These are phyloP conservation scores for Acmispon strigosus DNA, from an alignment of 306 rosid genomes.

Conservation along the genomic window DNA sequence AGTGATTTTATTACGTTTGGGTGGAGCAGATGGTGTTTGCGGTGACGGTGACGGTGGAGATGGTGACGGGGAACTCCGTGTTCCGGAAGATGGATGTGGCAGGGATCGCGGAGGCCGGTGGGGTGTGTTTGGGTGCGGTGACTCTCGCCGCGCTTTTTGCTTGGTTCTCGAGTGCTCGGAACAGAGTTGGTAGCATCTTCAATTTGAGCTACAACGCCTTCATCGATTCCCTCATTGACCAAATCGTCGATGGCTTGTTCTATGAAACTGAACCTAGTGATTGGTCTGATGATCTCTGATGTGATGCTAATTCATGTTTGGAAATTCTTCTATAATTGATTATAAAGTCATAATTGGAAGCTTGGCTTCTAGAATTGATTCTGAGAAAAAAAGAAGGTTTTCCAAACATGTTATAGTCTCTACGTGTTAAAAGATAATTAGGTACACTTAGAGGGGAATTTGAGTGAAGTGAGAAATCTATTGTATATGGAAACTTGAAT, in stretches of 20 bases:
- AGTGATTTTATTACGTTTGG: not conserved
- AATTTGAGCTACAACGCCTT: conserved; percentile 54
- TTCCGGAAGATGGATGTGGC: conserved; percentile 68
- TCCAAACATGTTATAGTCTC: no score
- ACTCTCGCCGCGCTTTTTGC: conserved; percentile 63
- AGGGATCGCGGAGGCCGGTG: conserved; percentile 74
- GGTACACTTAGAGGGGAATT: not conserved
- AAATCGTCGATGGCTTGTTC: conserved; percentile 83
- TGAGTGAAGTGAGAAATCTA: not conserved
- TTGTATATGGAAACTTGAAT: not conserved
- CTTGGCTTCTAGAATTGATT: no score
- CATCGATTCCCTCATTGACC: conserved; percentile 72
- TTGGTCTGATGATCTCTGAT: conserved; percentile 56
- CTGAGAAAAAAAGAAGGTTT: no score
- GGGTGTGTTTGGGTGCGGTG: conserved; percentile 72
- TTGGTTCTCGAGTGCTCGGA: conserved; percentile 69
- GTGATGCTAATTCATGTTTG: not conserved
- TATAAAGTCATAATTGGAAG: no score
- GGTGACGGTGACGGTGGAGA: conserved; percentile 57
- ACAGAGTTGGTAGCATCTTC: conserved; percentile 64
- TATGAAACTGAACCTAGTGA: conserved; percentile 46
- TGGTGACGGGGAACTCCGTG: conserved; percentile 73
- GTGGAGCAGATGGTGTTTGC: conserved; percentile 70
- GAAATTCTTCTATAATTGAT: no score
- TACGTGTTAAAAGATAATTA: not conserved